Conservation (phyloP, 176 grass and related monocot species). For the Musa schizocarpa region DNA sequence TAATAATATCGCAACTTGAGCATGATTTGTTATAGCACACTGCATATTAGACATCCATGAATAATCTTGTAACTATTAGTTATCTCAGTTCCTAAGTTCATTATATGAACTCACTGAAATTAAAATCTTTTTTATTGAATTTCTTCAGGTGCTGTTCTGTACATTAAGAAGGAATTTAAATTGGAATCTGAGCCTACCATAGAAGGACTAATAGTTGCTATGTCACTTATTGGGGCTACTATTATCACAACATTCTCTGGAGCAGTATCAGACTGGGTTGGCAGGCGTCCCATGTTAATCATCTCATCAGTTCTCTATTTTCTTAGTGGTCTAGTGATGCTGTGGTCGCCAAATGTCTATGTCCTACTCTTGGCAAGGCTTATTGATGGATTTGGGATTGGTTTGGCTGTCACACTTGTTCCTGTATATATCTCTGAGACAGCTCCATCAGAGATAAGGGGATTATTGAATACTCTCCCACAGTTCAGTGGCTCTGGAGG, state of each 20-base stretch:
- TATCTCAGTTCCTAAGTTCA: too few relatives aligned
- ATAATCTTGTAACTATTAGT: too few relatives aligned
- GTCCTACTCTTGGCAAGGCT: conserved; percentile 73
- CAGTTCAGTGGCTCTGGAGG: conserved; percentile 86
- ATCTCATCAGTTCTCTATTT: conserved; percentile 72
- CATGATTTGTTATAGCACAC: neutral
- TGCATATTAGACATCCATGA: neutral
- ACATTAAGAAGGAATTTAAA: conserved; percentile 88
- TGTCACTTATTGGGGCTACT: conserved; percentile 82
- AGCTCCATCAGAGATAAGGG: conserved; percentile 72
- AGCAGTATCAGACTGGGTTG: conserved; percentile 47
- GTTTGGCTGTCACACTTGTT: conserved; percentile 71
- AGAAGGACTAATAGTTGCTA: conserved; percentile 81
- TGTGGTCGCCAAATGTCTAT: conserved; percentile 76
- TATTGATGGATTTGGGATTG: conserved; percentile 77
- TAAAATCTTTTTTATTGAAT: too few relatives aligned
- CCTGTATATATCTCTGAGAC: conserved; percentile 91
- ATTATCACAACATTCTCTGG: conserved; percentile 66
- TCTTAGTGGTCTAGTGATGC: conserved; percentile 68
- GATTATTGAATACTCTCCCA: conserved; percentile 71
- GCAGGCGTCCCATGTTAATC: conserved; percentile 74
- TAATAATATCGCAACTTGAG: neutral
- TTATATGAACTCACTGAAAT: too few relatives aligned
- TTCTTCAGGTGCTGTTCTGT: conserved; percentile 58
- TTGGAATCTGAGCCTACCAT: conserved; percentile 59